Evolutionary conservation across 805 yeast genomes (phyloP).

Genomic region (Suhomyces tanzawaensis): DNA sequence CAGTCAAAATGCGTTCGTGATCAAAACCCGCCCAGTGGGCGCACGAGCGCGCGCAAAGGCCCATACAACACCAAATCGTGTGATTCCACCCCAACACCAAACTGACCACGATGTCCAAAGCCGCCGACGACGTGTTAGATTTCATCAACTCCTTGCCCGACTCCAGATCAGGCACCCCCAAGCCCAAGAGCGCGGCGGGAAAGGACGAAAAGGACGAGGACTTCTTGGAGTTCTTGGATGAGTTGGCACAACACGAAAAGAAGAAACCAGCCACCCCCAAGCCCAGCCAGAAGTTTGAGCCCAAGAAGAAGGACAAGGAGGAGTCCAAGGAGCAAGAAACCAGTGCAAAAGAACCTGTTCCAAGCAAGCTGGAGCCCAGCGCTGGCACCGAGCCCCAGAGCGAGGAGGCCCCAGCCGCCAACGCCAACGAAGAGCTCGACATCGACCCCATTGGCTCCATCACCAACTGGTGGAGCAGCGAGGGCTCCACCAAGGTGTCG

Average conservation of each 20-base stretch:
- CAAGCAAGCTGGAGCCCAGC: not conserved
- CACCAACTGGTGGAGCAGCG: slow-evolving; percentile 72
- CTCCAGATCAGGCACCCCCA: slow-evolving; percentile 34
- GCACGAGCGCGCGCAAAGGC: not conserved
- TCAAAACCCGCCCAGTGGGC: no score
- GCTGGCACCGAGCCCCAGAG: not conserved
- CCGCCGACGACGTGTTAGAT: slow-evolving; percentile 73
- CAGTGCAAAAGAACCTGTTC: not conserved
- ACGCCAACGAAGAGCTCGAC: slow-evolving; percentile 19
- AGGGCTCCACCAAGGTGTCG: slow-evolving; percentile 64
- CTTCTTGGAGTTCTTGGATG: slow-evolving; percentile 59
- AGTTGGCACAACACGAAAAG: slow-evolving; percentile 62
- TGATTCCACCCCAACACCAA: not conserved
- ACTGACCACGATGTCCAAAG: slow-evolving; percentile 13
- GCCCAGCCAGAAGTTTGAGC: slow-evolving; percentile 31
- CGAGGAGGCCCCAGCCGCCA: slow-evolving; percentile 2
- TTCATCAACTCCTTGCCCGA: slow-evolving; percentile 80
- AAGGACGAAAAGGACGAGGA: slow-evolving; percentile 47
- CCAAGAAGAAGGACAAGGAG: slow-evolving; percentile 20
- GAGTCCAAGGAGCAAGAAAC: slow-evolving; percentile 6
- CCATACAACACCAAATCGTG: not conserved
- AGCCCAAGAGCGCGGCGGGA: slow-evolving; percentile 24
- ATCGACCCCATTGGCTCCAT: slow-evolving; percentile 64
- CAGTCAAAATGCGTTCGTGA: no score
- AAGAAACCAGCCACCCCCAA: slow-evolving; percentile 27